Conservation (phyloP, 108 stramenopile species). For the Discostella pseudostelligera region DNA sequence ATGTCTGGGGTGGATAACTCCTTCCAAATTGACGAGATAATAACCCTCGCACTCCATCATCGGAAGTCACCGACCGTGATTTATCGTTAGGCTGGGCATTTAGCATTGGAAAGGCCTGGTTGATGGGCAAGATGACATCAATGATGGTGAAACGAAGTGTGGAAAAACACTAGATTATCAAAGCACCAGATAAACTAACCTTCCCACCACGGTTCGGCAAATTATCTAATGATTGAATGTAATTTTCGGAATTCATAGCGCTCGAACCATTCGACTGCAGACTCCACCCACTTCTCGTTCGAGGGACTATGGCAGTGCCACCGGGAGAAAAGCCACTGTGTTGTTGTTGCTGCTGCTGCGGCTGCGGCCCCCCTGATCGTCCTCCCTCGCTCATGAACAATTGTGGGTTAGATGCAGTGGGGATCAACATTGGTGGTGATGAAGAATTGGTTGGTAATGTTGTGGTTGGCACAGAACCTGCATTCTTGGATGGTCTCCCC, state of each 20-base stretch:
- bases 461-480: no score
- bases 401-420: no score
- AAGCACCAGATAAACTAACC: constrained; percentile 8
- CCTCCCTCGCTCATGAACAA: no score
- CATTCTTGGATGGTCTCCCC: neutral
- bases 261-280: constrained; percentile 27
- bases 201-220: constrained; percentile 15
- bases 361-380: neutral
- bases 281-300: constrained; percentile 35
- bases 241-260: constrained; percentile 39
- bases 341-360: neutral
- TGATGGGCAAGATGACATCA: no score
- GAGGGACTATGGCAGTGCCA: constrained; percentile 2
- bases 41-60: constrained; percentile 21
- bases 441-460: no score
- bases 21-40: constrained; percentile 42
- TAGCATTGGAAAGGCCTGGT: constrained; percentile 33
- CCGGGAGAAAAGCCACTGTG: neutral
- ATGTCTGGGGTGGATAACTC: constrained; percentile 24
- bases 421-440: no score
- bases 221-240: constrained; percentile 37
- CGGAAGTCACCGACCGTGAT: constrained; percentile 22
- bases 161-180: neutral
- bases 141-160: neutral
- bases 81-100: constrained; percentile 27